Evolutionary conservation across 2,329 filamentous ascomycete genomes (phyloP), one percentile per base, ranked within the genome.

Genomic region (Chrysoporthe cubensis): DNA sequence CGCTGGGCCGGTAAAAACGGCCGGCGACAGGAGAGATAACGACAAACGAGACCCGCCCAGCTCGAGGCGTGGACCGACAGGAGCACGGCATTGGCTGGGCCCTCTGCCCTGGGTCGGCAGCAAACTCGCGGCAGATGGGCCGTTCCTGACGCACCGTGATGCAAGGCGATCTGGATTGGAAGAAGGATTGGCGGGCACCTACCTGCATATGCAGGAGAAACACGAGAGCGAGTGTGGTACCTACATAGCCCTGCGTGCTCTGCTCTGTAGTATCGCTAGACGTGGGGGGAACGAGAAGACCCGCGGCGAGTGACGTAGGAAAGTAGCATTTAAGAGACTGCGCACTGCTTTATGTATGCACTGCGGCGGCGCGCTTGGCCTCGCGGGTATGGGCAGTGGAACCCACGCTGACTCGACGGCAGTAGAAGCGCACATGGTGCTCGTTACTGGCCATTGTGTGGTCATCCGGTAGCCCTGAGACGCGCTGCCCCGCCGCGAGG

Each of bases 251-350:
- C 26, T 26, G 26, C 26, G 26, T 26, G 26, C 26, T 26, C 26
- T 26, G 26, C 26, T 26, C 26, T 26, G 26, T 26, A 26, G 26
- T 26, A 26, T 26, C 26, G 26, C 26, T 60, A 21, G 13, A 44
- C 14, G n/a, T n/a, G 57, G 11, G 18, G 16, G 40, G n/a, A 58
- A 58, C 57, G 21, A 40, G 57, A 26, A n/a, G 18, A 9, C 6
- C 4, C 18, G 37, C 57, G 44, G 37, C 4, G n/a, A 9, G 56
- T 58, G 56, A 58, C 56, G 56, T 58, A 58, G 8, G 46, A 58
- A 18, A 21, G 56, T 58, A 37, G 34, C 37, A 40, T 42, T 37
- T 1, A 34, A 21, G 3, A 42, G n/a, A 14, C 56, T 18, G 50
- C 21, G 26, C 16, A 26, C 56, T 58, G 34, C 37, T 6, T 5